Evolutionary conservation across 164 flowering plant genomes (phyloP).

Genomic region (Amborella trichopoda): DNA sequence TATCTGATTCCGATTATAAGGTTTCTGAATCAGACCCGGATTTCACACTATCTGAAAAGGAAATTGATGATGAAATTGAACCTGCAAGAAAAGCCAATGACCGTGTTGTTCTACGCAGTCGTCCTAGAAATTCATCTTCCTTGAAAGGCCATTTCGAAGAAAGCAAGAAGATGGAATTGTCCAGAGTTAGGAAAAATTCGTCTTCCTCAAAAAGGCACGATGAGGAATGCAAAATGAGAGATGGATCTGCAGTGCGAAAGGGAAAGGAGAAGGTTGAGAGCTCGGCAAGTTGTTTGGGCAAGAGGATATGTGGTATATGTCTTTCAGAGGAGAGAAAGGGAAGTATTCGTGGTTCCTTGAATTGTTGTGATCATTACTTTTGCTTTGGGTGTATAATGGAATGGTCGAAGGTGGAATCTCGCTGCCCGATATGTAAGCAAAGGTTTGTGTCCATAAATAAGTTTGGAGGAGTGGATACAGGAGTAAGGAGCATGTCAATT

Average conservation of each 20-base stretch:
- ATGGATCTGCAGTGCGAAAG: conserved; percentile 25
- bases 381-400: conserved; percentile 91
- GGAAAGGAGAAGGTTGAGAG: conserved; percentile 68
- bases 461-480: conserved; percentile 35
- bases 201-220: conserved; percentile 12
- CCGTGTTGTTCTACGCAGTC: conserved; percentile 11
- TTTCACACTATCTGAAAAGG: conserved; percentile 83
- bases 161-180: no score
- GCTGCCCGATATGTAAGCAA: conserved; percentile 96
- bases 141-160: no score
- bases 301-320: conserved; percentile 92
- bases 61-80: no score
- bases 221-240: no score
- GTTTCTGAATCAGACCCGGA: conserved; percentile 56
- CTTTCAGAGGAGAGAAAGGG: conserved; percentile 79
- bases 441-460: conserved; percentile 67
- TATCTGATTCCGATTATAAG: conserved; percentile 61
- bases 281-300: conserved; percentile 29
- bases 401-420: conserved; percentile 98
- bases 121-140: conserved; percentile 32
- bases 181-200: no score
- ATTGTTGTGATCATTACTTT: conserved; percentile 82
- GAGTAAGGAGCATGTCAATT: conserved; percentile 45
- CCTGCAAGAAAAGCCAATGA: no score
- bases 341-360: conserved; percentile 56